Percentiles rank a stretch among this genome's conserved stretches.
phyloP scores from a whole-genome alignment of 306 rosid genomes.

The Cucurbita maxima region DNA sequence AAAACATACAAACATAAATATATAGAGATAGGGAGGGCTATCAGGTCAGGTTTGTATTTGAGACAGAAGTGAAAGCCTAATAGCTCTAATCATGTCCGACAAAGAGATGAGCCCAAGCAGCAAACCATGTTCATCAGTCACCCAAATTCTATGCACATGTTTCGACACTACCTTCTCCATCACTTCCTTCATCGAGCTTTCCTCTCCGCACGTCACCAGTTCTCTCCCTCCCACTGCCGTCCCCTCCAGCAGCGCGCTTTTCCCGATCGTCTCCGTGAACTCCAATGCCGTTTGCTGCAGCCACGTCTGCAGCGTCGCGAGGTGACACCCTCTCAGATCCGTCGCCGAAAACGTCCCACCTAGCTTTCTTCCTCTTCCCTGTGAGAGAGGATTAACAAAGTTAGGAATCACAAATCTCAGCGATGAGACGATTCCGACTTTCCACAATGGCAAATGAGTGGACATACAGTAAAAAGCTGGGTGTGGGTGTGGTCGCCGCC shows the following conservation, averaged over 20 bases:
- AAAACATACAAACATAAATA: not conserved
- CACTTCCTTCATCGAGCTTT: constrained; percentile 33
- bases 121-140: constrained; percentile 50
- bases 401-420: too few species aligned
- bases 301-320: constrained; percentile 63
- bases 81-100: constrained; percentile 51
- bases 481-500: constrained; percentile 31
- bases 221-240: constrained; percentile 18
- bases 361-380: constrained; percentile 56
- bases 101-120: constrained; percentile 62
- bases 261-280: constrained; percentile 31
- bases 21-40: not conserved
- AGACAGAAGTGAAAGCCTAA: constrained; percentile 31
- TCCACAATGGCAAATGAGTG: too few species aligned
- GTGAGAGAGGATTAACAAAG: not conserved
- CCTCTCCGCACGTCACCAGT: constrained; percentile 36
- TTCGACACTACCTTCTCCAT: constrained; percentile 40
- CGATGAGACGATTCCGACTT: too few species aligned
- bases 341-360: constrained; percentile 68
- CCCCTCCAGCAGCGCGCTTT: constrained; percentile 19
- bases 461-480: constrained; percentile 45
- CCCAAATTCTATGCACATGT: constrained; percentile 82
- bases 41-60: not conserved
- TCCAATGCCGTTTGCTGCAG: constrained; percentile 40
- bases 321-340: constrained; percentile 55